Base-by-base conservation (phyloP, 805 yeast species). In the Saccharomycopsis sp. region DNA sequence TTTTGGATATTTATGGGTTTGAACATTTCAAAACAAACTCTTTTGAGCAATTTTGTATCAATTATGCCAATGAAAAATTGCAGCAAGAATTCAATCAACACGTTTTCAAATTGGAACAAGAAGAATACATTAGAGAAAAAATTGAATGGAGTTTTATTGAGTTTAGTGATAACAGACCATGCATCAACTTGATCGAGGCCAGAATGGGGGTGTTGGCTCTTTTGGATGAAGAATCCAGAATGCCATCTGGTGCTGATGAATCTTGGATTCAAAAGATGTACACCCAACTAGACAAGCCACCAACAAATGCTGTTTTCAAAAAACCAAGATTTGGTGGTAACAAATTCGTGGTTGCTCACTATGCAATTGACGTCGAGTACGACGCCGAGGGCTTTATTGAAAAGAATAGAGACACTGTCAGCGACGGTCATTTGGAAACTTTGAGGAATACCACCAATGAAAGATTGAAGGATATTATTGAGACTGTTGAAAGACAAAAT, bases 61-160 rank as follows among this genome's bases (percentile, higher is more conserved):
- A 88, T 60, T 88, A 88, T 60, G 96, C 96, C 34, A 88, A 88
- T 62, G 98, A 89, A 65, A 89, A 89, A 63, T 71, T 89, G 53
- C 98, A 89, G 63, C 98, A 89, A 63, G 97, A 89, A 61, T 89
- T 89, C 62, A 89, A 88, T 55, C 96, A 87, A 65, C 96, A 89
- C 56, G 97, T 89, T 36, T 89, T 89, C 73, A 89, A 92, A 60
- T 72, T 92, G 49, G 98, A 89, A 59, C 97, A 92, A 67, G 96
- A 88, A 57, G 96, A 92, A 58, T 89, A 89, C 58, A 71, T 87
- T 40, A 75, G 73, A 46, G 97, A 89, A 64, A 82, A 88, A 56
- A 88, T 89, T 50, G 94, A 88, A 60, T 89, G 97, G 96, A 81
- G 89, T 5, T 89, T 89, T 54, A 89, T 89, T 53, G 96, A 89